These are phyloP conservation scores for Achaetomiella virescens DNA, from an alignment of 495 filamentous ascomycete genomes.

Conservation along the genomic window DNA sequence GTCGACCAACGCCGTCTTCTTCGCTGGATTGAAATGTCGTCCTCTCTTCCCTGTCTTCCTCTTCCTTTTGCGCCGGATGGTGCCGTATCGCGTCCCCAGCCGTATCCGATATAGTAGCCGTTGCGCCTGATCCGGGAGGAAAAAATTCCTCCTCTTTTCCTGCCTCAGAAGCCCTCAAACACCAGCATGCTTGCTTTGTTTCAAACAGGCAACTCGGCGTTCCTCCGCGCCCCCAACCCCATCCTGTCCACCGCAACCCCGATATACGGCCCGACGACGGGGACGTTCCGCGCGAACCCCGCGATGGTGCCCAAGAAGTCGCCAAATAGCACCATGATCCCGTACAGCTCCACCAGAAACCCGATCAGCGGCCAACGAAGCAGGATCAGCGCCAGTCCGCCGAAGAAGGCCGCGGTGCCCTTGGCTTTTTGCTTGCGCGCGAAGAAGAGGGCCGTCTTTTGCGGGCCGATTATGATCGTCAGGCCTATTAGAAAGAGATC, in stretches of 20 bases:
- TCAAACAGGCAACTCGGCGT: conserved; percentile 71
- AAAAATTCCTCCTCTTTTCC: not conserved
- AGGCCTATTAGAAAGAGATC: conserved; percentile 96
- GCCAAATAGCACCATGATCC: conserved; percentile 87
- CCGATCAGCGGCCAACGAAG: conserved; percentile 83
- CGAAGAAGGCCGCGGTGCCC: conserved; percentile 81
- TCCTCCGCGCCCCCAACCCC: conserved; percentile 55
- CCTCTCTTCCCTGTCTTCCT: not conserved
- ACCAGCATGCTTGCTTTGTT: not conserved
- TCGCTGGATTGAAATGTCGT: not conserved
- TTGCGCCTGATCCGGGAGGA: not conserved
- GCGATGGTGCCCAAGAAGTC: conserved; percentile 93
- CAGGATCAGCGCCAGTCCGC: conserved; percentile 80
- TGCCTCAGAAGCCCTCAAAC: not conserved
- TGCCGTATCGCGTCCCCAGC: not conserved
- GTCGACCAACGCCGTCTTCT: conserved; percentile 19
- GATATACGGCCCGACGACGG: conserved; percentile 80
- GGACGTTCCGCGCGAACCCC: conserved; percentile 76
- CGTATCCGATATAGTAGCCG: not conserved
- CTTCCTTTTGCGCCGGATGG: not conserved
- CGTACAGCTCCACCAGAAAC: conserved; percentile 86
- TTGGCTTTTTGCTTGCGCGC: conserved; percentile 85
- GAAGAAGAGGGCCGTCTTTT: conserved; percentile 90
- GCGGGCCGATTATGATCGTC: conserved; percentile 87
- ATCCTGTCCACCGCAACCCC: conserved; percentile 58